phyloP scores from a whole-genome alignment of 306 rosid species.

The Hylodesmum podocarpum region DNA sequence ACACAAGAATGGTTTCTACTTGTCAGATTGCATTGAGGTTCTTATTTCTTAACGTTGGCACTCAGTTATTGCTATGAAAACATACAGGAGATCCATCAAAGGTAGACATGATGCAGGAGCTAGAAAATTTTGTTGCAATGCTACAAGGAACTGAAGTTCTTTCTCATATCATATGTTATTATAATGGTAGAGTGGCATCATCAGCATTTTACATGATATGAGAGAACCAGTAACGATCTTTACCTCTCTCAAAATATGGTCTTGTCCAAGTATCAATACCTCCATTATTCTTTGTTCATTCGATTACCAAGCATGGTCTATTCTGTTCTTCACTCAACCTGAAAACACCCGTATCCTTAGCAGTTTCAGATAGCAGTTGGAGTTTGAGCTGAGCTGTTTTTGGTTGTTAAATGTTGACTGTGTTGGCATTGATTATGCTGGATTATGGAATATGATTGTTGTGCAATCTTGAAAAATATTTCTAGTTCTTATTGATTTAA shows the following conservation, averaged over 20 bases:
- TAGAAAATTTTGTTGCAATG: slow-evolving; percentile 40
- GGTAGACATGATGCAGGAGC: slow-evolving; percentile 53
- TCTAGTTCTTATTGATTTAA: neutral
- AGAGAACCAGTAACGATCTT: neutral
- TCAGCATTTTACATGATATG: slow-evolving; percentile 17
- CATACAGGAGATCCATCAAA: slow-evolving; percentile 47
- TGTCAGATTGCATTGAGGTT: neutral
- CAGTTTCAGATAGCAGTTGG: neutral
- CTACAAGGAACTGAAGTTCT: slow-evolving; percentile 33
- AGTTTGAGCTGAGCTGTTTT: neutral
- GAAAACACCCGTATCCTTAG: neutral
- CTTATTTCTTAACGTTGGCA: slow-evolving; percentile 26
- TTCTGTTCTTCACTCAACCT: neutral
- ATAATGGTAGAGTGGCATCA: slow-evolving; percentile 18
- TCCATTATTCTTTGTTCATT: slow-evolving; percentile 28
- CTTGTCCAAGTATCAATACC: neutral
- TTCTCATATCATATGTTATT: slow-evolving; percentile 12
- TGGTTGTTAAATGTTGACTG: neutral
- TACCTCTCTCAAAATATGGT: neutral
- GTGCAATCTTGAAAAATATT: neutral
- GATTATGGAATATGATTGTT: neutral
- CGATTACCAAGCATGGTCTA: neutral
- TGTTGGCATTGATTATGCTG: neutral
- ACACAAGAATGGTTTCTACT: slow-evolving; percentile 44
- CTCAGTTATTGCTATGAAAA: slow-evolving; percentile 50